phyloP scores from a whole-genome alignment of 2,329 filamentous ascomycete genomes.

The Myotisia sp. region DNA sequence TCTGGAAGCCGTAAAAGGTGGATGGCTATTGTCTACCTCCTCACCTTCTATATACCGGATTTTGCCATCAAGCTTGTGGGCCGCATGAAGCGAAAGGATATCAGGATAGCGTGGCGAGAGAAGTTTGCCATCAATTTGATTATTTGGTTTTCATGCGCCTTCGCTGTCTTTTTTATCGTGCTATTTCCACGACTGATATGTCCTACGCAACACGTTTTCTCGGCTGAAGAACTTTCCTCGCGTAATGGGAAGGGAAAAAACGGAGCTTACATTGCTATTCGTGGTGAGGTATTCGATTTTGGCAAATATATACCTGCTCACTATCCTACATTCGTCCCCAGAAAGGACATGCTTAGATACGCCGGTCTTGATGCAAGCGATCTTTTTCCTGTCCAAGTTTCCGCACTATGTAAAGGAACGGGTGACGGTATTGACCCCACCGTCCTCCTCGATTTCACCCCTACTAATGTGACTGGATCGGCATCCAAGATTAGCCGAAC shows the following conservation, averaged over 20 bases:
- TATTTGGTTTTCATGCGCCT: slow-evolving; percentile 74
- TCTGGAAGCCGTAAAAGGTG: slow-evolving; percentile 77
- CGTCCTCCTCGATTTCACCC: slow-evolving; percentile 74
- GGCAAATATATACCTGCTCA: slow-evolving; percentile 58
- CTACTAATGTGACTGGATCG: slow-evolving; percentile 57
- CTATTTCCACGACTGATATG: slow-evolving; percentile 79
- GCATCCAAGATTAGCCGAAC: slow-evolving; percentile 49
- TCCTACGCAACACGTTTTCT: slow-evolving; percentile 79
- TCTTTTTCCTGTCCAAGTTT: slow-evolving; percentile 89
- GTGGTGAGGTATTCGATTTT: slow-evolving; percentile 79
- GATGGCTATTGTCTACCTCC: slow-evolving; percentile 65
- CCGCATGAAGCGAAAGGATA: slow-evolving; percentile 79
- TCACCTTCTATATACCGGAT: slow-evolving; percentile 83
- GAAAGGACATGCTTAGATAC: slow-evolving; percentile 58
- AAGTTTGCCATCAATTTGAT: slow-evolving; percentile 96
- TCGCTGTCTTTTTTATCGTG: slow-evolving; percentile 79
- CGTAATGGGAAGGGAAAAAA: slow-evolving; percentile 57
- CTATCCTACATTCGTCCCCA: slow-evolving; percentile 54
- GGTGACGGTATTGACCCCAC: slow-evolving; percentile 46
- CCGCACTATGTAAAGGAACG: slow-evolving; percentile 70
- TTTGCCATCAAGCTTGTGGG: slow-evolving; percentile 63
- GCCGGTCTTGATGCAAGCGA: slow-evolving; percentile 74
- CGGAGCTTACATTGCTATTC: slow-evolving; percentile 61
- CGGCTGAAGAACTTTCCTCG: slow-evolving; percentile 55
- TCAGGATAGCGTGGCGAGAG: slow-evolving; percentile 87